phyloP scores from a whole-genome alignment of 352 stramenopile genomes.

The Phytophthora sansomeana region DNA sequence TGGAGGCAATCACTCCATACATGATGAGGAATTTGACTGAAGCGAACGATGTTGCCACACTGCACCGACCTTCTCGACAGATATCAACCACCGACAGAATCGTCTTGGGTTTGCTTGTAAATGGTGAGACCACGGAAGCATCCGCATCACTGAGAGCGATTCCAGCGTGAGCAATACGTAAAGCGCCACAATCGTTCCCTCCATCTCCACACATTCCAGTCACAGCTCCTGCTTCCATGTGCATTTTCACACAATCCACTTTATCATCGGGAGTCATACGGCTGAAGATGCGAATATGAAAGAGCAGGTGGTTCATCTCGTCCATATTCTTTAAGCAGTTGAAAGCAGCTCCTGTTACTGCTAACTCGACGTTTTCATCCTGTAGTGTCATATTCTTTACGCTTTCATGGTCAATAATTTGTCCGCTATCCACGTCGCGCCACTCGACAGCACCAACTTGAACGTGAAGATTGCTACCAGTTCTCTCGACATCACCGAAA shows the following conservation, averaged over 20 bases:
- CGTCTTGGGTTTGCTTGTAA: slow-evolving; percentile 84
- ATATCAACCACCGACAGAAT: slow-evolving; percentile 84
- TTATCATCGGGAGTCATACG: slow-evolving; percentile 61
- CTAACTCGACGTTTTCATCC: slow-evolving; percentile 42
- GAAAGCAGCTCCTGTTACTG: slow-evolving; percentile 50
- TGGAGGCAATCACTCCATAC: slow-evolving; percentile 82
- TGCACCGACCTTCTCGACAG: slow-evolving; percentile 82
- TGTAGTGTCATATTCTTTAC: slow-evolving; percentile 30
- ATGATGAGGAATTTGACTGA: slow-evolving; percentile 90
- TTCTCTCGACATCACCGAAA: slow-evolving; percentile 38
- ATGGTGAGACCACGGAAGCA: slow-evolving; percentile 83
- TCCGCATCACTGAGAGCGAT: slow-evolving; percentile 83
- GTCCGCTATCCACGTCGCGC: slow-evolving; percentile 44
- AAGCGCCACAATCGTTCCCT: slow-evolving; percentile 83
- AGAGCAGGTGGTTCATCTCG: slow-evolving; percentile 44
- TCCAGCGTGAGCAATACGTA: slow-evolving; percentile 81
- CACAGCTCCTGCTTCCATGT: slow-evolving; percentile 51
- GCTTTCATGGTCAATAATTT: slow-evolving; percentile 32
- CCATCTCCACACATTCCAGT: slow-evolving; percentile 67
- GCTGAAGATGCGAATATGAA: slow-evolving; percentile 60
- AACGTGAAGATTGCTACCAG: slow-evolving; percentile 21
- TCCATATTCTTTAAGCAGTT: slow-evolving; percentile 35
- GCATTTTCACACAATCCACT: slow-evolving; percentile 44
- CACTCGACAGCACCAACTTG: slow-evolving; percentile 39
- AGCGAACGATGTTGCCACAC: slow-evolving; percentile 80